Base-by-base conservation (phyloP, 2,329 filamentous ascomycete species). In the Metarhizium robertsii region DNA sequence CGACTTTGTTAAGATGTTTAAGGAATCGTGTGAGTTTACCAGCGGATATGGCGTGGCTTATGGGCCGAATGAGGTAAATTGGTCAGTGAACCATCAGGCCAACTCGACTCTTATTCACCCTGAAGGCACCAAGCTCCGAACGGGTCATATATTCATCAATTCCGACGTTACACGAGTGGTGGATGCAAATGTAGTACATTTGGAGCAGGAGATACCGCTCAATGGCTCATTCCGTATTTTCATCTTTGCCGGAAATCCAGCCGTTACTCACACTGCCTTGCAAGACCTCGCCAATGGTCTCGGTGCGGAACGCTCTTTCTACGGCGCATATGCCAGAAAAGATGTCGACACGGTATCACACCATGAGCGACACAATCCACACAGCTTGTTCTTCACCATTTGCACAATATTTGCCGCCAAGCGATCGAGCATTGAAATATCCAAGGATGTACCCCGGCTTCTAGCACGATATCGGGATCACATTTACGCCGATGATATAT, bases 41-140 rank as follows among this genome's bases (percentile, higher is more conserved):
- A 91, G 87, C 60, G 92, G 92, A 56, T 96, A 95, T 68, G 92
- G 92, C 58, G 90, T 96, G 25, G 86, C 85, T 34, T 96, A 96
- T 74, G 80, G 85, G 60, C 79, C 87, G 54, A 96, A 95, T 71
- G 72, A 81, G 34, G 79, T 95, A 71, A 96, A 95, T 73, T 95
- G 90, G 89, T 88, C 86, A 10, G 70, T 81, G 0, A 74, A 75
- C 3, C 91, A 96, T 71, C 77, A 83, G 1, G 88, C 86, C 14
- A 78, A 87, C 64, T 89, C 88, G 18, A 71, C 79, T 11, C 73
- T 90, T 56, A 86, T 94, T 66, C 79, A 88, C 56, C 81, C 86
- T 2, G 71, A 79, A 45, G 78, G 81, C 36, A 83, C 79, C 38
- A 87, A 81, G 58, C 77, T 94, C 58, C 79, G 80, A 8, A 83